Base-by-base conservation (phyloP, 805 yeast genomes). In the Candida endomychidarum region DNA sequence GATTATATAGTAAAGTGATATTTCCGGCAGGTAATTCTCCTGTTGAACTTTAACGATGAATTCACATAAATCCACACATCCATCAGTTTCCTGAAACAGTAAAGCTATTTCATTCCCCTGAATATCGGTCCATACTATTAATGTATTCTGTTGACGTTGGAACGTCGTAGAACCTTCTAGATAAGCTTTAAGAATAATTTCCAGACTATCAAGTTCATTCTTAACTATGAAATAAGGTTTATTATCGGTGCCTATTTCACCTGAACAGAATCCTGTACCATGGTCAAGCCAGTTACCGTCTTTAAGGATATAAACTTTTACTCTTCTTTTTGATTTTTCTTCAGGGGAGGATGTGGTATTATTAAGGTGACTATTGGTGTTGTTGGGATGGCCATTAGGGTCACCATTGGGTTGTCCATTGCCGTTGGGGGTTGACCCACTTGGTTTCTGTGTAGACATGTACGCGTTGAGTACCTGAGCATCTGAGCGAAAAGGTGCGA, bases 71-170 rank as follows among this genome's bases (percentile, higher is more conserved):
- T 80, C 77, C 9, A 86, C 77, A 60, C 99, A 91, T 0, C 97
- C 98, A 33, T 83, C 84, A 24, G 86, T 80, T 53, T 89, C 97
- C 60, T 91, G 96, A 60, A 91, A 91, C 33, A 95, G 84, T 17
- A 91, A 69, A 1, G 98, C 98, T 47, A 87, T 78, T 59, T 88
- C 95, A 38, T 73, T 74, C 4, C 73, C 74, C 6, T 83, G 80
- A 14, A 75, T 72, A 54, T 87, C 96, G 8, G 95, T 85, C 98
- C 98, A 91, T 15, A 91, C 96, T 8, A 91, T 87, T 34, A 91
- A 67, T 0, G 97, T 89, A 43, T 89, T 97, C 56, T 89, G 96
- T 55, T 93, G 98, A 54, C 95, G 76, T 57, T 91, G 97, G 57
- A 86, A 91, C 50, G 86, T 95, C 3, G 81, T 82, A 20, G 77